Evolutionary conservation across 192 early-diverging fungal species (phyloP), one percentile per base, ranked within the genome.

Genomic region (Linnemannia schmuckeri): DNA sequence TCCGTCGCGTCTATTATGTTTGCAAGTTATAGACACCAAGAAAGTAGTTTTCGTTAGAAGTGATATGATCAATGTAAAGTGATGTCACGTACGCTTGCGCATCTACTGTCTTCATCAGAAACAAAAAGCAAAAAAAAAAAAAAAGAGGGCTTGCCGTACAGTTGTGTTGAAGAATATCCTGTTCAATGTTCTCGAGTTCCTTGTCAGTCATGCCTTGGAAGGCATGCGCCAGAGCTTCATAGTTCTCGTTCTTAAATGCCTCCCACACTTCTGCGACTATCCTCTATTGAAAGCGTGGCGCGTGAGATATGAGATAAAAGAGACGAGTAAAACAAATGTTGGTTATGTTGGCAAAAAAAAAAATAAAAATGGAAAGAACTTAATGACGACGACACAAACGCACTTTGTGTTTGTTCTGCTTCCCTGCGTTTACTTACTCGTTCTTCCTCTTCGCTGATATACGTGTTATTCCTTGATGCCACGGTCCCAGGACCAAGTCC

Each of bases 261-360:
- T 87, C 79, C 85, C 85, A 87, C 24, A 87, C 80, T 74, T 87
- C 85, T 33, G 72, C 76, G 0, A 87, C 78, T 37, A 81, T 69
- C 41, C 85, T 72, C 85, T 87, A 38, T 42, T 24, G 27, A 61
- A 24, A 7, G 24, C 27, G 61, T 4, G n/a, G 10, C 1, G 12
- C 27, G n/a, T 2, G 55, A 30, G 15, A 70, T 0, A 24, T 20
- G 54, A 54, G 30, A 69, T 42, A 37, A 75, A 75, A 55, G 30
- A n/a, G 35, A 24, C 49, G 8, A 41, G 27, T 30, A 33, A 63
- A 30, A 13, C 13, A 63, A 33, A 8, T 55, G 20, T 5, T 63
- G 9, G 22, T 47, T 12, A 4, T 49, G 5, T 33, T 27, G 13
- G 27, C 13, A 38, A 40, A 13, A 71, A 20, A 3, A 24, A 0